Conservation (phyloP, 2,329 filamentous ascomycete genomes). For the Alternaria ventricosa region DNA sequence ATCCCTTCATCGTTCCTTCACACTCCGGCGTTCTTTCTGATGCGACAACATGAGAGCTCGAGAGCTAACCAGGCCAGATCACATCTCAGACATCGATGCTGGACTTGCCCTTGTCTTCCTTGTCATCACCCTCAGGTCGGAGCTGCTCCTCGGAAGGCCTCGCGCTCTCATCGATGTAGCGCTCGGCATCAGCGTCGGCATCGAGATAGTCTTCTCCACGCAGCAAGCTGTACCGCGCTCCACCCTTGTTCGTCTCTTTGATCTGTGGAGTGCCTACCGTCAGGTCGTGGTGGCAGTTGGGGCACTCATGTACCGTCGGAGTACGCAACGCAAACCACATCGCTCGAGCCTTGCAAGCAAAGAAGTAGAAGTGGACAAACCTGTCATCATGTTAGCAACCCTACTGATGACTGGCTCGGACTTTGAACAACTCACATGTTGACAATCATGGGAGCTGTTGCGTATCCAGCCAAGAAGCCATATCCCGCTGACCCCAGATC, state of each 20-base stretch:
- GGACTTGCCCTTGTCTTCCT: slow-evolving; percentile 17
- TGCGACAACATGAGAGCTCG: background rate
- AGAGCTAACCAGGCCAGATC: background rate
- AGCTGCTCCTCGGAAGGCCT: slow-evolving; percentile 14
- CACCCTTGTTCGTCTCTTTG: slow-evolving; percentile 4
- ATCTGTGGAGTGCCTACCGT: background rate
- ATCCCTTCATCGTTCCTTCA: background rate
- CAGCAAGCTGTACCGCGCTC: slow-evolving; percentile 23
- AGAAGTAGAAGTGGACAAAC: slow-evolving; percentile 18
- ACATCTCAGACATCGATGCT: slow-evolving; percentile 11
- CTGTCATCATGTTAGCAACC: slow-evolving; percentile 1
- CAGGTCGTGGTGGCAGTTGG: slow-evolving; percentile 23
- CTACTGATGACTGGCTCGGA: background rate
- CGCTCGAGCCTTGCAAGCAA: slow-evolving; percentile 9
- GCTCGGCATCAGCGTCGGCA: slow-evolving; percentile 19
- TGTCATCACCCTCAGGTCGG: slow-evolving; percentile 6
- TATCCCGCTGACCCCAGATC: slow-evolving; percentile 3
- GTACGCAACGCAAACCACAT: background rate
- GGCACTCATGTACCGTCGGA: slow-evolving; percentile 17
- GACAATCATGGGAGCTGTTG: slow-evolving; percentile 25
- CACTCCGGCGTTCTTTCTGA: background rate
- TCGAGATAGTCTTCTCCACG: slow-evolving; percentile 26
- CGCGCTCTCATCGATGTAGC: slow-evolving; percentile 5
- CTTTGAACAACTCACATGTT: slow-evolving; percentile 16
- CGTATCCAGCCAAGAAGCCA: slow-evolving; percentile 22